Base-by-base conservation (phyloP, 352 stramenopile genomes). In the Plasmopara muralis region DNA sequence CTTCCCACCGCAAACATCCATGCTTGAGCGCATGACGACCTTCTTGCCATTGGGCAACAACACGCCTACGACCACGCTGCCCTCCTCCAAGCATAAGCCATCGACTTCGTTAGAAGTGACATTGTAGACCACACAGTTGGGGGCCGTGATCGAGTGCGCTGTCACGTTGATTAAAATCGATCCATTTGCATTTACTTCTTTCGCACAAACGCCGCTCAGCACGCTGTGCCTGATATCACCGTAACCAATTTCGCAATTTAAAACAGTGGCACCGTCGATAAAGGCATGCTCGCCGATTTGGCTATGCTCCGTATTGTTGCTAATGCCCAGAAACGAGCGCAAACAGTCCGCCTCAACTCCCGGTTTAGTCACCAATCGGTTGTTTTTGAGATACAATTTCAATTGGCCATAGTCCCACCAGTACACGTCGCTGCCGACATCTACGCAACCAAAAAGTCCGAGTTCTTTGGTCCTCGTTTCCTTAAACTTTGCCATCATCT, bases 401-500 rank as follows among this genome's bases (percentile, higher is more conserved):
- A 98, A 76, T 69, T 97, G 94, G 39, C 96, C 96, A 71, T 99
- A 99, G 80, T 99, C 96, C 95, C 95, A 98, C 96, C 96, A 99
- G 80, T 96, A 98, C 18, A 97, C 93, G 53, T 97, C 83, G 53
- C 83, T 96, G 50, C 95, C 96, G 20, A 99, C 95, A 64, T 99
- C 91, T 1, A 99, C 93, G 30, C 95, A 96, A 52, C 96, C 96
- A 80, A 99, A 98, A 13, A 98, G 64, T 40, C 87, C 89, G 34
- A 97, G 76, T 50, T 82, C 57, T 47, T 74, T 70, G 49, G 68
- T 64, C 28, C 69, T 68, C 28, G 73, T 76, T 39, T 62, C 57
- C 39, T 97, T 66, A 53, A 98, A 98, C 13, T 63, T 64, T 43
- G 68, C 54, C 56, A 96, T 83, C 82, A 98, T 97, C 47, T 69